Evolutionary conservation across 129 eudicot genomes (phyloP), one percentile per base, ranked within the genome.

Genomic region (Rutidosis leptorrhynchoides): DNA sequence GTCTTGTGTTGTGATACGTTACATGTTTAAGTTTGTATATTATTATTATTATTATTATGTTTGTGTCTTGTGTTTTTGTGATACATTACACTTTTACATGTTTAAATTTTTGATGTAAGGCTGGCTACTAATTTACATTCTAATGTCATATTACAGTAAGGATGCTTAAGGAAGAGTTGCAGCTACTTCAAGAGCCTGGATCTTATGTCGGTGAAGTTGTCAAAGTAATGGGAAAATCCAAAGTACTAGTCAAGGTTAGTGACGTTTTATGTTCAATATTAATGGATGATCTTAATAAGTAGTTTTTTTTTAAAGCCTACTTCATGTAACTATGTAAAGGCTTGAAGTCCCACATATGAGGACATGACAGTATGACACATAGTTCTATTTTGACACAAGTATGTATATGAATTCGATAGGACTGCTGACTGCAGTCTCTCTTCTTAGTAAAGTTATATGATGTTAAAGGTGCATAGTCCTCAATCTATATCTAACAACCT

Each of bases 121-220:
- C 17, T 5, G 28, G 62, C 25, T 25, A 57, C 62, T 57, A 57
- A 57, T 24, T 15, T 23, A 26, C 33, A 26, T 24, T 25, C 30
- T 26, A 24, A 22, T 57, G 5, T 57, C 32, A 57, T 22, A 14
- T 33, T 57, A 28, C 80, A 80, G 84, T 80, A 57, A 75, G 84
- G 78, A 80, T 75, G 84, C 77, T 80, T 42, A 80, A 80, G 73
- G 84, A 80, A 70, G 84, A 80, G 55, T 53, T 80, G 74, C 80
- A 80, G 77, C 74, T 80, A 25, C 84, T 80, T 59, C 80, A 74
- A 57, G 77, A 75, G 74, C 80, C 84, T 42, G 77, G 77, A 43
- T 80, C 77, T 55, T 70, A 70, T 70, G 84, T 80, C 45, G 84
- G 80, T 70, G 84, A 80, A 65, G 84, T 75, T 59, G 80, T 80